Evolutionary conservation across 805 yeast species (phyloP).

Genomic region (Wickerhamiella slavikovae): DNA sequence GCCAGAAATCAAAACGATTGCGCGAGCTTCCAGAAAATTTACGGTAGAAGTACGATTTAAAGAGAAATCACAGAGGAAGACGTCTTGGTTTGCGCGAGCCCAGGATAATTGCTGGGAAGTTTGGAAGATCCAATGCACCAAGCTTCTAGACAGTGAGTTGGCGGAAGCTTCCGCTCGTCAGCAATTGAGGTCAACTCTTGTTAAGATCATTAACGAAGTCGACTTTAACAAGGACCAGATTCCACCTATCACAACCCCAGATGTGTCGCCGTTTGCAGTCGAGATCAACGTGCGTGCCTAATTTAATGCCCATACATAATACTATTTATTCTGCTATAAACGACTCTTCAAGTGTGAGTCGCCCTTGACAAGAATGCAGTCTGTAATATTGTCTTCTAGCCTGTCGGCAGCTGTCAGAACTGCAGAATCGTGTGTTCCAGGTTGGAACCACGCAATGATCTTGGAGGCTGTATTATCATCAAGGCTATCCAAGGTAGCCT

Average conservation of each 20-base stretch:
- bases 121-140: slow-evolving; percentile 37
- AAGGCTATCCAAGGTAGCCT: slow-evolving; percentile 24
- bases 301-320: neutral
- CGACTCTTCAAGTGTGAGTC: slow-evolving; percentile 17
- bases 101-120: slow-evolving; percentile 46
- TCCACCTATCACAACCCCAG: slow-evolving; percentile 53
- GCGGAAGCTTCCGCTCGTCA: slow-evolving; percentile 10
- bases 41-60: slow-evolving; percentile 14
- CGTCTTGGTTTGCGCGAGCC: slow-evolving; percentile 34
- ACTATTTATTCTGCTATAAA: neutral
- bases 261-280: slow-evolving; percentile 44
- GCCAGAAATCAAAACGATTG: slow-evolving; percentile 3
- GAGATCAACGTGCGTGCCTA: slow-evolving; percentile 17
- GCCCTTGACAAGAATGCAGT: slow-evolving; percentile 56
- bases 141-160: slow-evolving; percentile 19
- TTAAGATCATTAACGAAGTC: slow-evolving; percentile 29
- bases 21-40: slow-evolving; percentile 6
- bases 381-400: slow-evolving; percentile 24
- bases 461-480: slow-evolving; percentile 16
- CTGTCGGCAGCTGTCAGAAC: slow-evolving; percentile 19
- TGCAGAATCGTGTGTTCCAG: slow-evolving; percentile 45
- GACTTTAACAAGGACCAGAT: slow-evolving; percentile 43
- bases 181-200: slow-evolving; percentile 24
- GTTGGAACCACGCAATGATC: slow-evolving; percentile 63
- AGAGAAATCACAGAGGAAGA: slow-evolving; percentile 21